Percentiles rank a stretch among this genome's conserved stretches.
Conservation (phyloP, 2,329 filamentous ascomycete genomes). For the Colletotrichum viniferum region DNA sequence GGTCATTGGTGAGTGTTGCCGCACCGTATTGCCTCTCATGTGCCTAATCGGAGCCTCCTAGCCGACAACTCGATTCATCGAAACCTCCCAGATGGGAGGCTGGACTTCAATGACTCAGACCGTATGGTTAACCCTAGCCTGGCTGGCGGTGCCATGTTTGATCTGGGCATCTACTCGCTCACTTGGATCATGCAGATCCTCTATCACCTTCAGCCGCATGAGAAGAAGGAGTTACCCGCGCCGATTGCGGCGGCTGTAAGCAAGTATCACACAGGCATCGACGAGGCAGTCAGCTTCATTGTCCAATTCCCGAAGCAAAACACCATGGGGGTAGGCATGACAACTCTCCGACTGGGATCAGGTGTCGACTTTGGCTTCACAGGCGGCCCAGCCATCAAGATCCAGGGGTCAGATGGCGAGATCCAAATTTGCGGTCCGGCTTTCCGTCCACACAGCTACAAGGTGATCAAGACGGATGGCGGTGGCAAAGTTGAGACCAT, state of each 20-base stretch:
- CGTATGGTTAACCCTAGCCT: conserved; percentile 84
- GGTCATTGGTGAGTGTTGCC: conserved; percentile 52
- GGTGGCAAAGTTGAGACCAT: conserved; percentile 49
- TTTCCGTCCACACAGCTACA: conserved; percentile 70
- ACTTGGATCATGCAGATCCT: conserved; percentile 91
- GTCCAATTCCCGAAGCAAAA: conserved; percentile 73
- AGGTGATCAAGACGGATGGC: conserved; percentile 59
- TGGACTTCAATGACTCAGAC: conserved; percentile 59
- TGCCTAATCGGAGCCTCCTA: not conserved
- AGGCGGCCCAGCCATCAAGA: conserved; percentile 73
- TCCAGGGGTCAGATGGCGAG: conserved; percentile 82
- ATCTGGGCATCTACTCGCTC: conserved; percentile 85
- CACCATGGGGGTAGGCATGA: conserved; percentile 75
- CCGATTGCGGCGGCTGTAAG: conserved; percentile 53
- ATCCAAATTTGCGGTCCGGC: conserved; percentile 69
- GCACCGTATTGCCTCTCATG: conserved; percentile 15
- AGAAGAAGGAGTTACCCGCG: conserved; percentile 69
- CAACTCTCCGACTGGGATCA: conserved; percentile 64
- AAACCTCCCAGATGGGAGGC: conserved; percentile 43
- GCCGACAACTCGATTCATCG: not conserved
- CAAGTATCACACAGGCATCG: conserved; percentile 73
- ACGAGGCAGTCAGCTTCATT: conserved; percentile 78
- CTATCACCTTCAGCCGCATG: conserved; percentile 77
- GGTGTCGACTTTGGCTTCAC: conserved; percentile 63
- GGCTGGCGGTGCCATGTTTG: conserved; percentile 81